Conservation (phyloP, 768 basidiomycete species). For the Russula sp. region DNA sequence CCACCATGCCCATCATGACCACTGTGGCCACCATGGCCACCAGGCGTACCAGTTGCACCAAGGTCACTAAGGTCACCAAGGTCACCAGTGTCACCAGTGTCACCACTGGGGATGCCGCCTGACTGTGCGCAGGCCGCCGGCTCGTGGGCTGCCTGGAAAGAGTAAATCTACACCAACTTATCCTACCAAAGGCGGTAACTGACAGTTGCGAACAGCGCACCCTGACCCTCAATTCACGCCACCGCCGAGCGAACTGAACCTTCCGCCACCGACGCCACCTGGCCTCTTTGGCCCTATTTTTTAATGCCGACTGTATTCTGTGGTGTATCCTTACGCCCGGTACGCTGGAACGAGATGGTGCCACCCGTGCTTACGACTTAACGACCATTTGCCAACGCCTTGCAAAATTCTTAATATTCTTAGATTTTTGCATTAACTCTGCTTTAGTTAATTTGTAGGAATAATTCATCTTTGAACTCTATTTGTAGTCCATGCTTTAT, state of each 20-base stretch:
- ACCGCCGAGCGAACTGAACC: conserved; percentile 48
- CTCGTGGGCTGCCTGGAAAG: conserved; percentile 42
- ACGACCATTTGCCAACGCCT: not conserved
- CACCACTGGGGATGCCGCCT: conserved; percentile 6
- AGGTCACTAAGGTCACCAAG: no score
- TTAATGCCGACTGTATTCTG: not conserved
- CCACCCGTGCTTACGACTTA: not conserved
- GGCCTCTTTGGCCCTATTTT: conserved; percentile 68
- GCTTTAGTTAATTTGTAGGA: no score
- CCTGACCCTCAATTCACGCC: conserved; percentile 52
- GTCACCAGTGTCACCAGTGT: no score
- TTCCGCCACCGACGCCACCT: conserved; percentile 38
- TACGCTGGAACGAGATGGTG: not conserved
- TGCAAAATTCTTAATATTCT: no score
- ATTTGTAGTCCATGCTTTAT: no score
- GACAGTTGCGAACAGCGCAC: conserved; percentile 43
- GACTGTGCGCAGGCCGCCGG: conserved; percentile 25
- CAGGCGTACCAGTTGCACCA: no score
- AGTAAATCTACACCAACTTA: conserved; percentile 29
- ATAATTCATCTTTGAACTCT: no score
- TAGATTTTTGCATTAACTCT: no score
- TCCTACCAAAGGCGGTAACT: not conserved
- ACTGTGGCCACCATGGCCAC: no score
- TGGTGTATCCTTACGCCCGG: not conserved
- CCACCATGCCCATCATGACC: no score